Conservation (phyloP, 2,329 filamentous ascomycete genomes). For the Thielaviopsis musarum region DNA sequence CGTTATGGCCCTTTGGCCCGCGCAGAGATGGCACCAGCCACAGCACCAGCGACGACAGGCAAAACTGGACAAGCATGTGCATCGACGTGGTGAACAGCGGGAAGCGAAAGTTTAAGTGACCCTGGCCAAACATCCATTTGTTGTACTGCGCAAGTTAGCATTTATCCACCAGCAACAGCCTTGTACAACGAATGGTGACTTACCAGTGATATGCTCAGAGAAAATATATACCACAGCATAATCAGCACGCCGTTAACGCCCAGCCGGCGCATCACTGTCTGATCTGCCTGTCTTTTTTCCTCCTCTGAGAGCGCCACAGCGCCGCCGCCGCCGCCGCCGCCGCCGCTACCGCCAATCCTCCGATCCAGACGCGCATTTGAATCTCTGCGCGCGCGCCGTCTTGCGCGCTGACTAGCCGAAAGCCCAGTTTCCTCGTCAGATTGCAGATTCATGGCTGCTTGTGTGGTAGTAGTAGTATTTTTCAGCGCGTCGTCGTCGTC, state of each 20-base stretch:
- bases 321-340: background rate
- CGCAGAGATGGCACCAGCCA: slow-evolving; percentile 70
- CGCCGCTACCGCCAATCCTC: slow-evolving; percentile 37
- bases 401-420: slow-evolving; percentile 53
- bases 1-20: slow-evolving; percentile 36
- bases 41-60: slow-evolving; percentile 58
- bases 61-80: slow-evolving; percentile 93
- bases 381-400: slow-evolving; percentile 48
- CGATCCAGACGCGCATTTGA: slow-evolving; percentile 54
- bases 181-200: slow-evolving; percentile 20
- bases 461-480: slow-evolving; percentile 18
- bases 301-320: slow-evolving; percentile 41
- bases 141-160: slow-evolving; percentile 53
- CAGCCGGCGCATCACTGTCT: slow-evolving; percentile 50
- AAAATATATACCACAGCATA: slow-evolving; percentile 76
- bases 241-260: slow-evolving; percentile 69
- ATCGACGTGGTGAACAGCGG: slow-evolving; percentile 88
- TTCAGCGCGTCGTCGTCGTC: slow-evolving; percentile 28
- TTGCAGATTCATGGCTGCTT: slow-evolving; percentile 53
- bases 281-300: slow-evolving; percentile 61
- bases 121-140: slow-evolving; percentile 96
- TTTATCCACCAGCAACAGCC: slow-evolving; percentile 16
- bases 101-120: slow-evolving; percentile 77
- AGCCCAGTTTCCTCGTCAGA: slow-evolving; percentile 85
- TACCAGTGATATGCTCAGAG: slow-evolving; percentile 80